Evolutionary conservation across 345 rosid species (phyloP).

Genomic region (Psidium friedrichsthalianum): DNA sequence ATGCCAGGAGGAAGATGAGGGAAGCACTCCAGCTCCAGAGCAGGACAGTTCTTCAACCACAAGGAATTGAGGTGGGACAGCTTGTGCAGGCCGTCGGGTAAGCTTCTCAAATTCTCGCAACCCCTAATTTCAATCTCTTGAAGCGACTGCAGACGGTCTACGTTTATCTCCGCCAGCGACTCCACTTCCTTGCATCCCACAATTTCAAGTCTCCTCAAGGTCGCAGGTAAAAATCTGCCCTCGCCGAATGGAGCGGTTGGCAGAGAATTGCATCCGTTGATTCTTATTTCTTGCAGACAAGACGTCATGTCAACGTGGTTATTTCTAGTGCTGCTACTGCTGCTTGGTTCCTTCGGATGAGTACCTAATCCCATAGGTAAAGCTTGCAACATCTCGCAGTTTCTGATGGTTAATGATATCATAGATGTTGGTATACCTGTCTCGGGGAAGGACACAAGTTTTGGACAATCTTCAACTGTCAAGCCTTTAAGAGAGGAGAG

Average conservation of each 20-base stretch:
- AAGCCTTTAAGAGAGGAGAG: not conserved
- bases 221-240: not conserved
- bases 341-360: not conserved
- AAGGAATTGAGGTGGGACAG: not conserved
- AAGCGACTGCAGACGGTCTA: not conserved
- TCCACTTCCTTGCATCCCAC: rapidly evolving
- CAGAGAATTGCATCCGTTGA: not conserved
- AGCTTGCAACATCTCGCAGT: not conserved
- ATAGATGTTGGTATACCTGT: not conserved
- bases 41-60: rapidly evolving
- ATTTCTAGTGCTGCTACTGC: not conserved
- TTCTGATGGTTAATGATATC: rapidly evolving
- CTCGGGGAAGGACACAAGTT: not conserved
- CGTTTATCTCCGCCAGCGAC: rapidly evolving
- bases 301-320: not conserved
- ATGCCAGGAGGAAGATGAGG: not conserved
- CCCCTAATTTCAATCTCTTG: not conserved
- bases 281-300: not conserved
- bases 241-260: not conserved
- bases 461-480: rapidly evolving
- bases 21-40: not conserved
- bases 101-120: not conserved
- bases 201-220: not conserved
- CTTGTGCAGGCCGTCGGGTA: not conserved
- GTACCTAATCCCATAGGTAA: not conserved